Conservation (phyloP, 345 rosid species). For the Brassica rapa region DNA sequence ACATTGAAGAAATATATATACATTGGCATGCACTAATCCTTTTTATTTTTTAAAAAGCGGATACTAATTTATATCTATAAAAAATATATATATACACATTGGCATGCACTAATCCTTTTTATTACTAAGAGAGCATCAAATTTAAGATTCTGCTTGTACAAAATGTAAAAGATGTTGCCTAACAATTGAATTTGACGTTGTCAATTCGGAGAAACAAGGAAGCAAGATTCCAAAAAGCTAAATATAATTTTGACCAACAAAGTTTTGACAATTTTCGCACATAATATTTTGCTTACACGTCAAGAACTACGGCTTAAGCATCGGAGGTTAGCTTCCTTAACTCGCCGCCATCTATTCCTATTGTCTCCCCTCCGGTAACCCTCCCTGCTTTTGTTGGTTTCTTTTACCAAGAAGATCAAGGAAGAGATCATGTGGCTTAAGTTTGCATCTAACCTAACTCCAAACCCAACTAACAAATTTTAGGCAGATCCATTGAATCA, state of each 20-base stretch:
- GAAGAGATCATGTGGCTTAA: not conserved
- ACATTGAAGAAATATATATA: no score
- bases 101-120: not conserved
- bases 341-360: slow-evolving; percentile 11
- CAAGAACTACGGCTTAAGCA: slow-evolving; percentile 29
- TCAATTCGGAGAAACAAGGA: slow-evolving; percentile 8
- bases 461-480: not conserved
- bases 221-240: slow-evolving; percentile 30
- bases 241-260: not conserved
- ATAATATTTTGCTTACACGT: not conserved
- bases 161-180: slow-evolving; percentile 30
- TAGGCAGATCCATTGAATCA: slow-evolving; percentile 19
- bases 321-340: not conserved
- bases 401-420: not conserved
- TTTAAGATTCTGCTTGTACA: not conserved
- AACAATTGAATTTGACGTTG: slow-evolving; percentile 25
- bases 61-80: no score
- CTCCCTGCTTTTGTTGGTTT: not conserved
- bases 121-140: not conserved
- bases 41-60: no score
- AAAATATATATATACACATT: no score
- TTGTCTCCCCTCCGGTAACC: slow-evolving; percentile 31
- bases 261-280: not conserved
- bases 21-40: no score
- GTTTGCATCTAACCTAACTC: slow-evolving; percentile 23